Evolutionary conservation across 2,329 filamentous ascomycete species (phyloP).

Genomic region (Sarocladium strictum): DNA sequence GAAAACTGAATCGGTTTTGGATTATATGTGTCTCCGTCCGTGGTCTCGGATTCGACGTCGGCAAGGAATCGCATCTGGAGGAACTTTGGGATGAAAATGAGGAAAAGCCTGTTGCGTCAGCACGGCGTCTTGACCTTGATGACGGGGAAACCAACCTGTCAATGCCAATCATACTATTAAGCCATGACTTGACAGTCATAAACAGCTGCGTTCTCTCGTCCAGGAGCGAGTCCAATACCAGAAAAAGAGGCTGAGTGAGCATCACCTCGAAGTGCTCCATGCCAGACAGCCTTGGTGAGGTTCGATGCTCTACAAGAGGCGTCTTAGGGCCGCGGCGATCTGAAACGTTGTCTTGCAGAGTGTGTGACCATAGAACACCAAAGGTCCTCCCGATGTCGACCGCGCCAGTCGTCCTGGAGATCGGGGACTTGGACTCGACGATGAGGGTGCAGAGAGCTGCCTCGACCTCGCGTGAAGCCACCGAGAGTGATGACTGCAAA

Average conservation of each 20-base stretch:
- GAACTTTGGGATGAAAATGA: constrained; percentile 54
- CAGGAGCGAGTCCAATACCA: constrained; percentile 71
- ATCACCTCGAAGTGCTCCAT: constrained; percentile 64
- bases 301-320: constrained; percentile 27
- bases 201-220: constrained; percentile 69
- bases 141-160: constrained; percentile 45
- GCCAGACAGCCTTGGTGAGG: constrained; percentile 41
- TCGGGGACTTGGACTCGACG: constrained; percentile 31
- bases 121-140: background rate
- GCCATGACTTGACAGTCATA: constrained; percentile 74
- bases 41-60: constrained; percentile 11
- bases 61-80: constrained; percentile 47
- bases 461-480: constrained; percentile 68
- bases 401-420: constrained; percentile 22
- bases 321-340: constrained; percentile 46
- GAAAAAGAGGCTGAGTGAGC: constrained; percentile 72
- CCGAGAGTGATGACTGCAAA: constrained; percentile 66
- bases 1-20: constrained; percentile 25
- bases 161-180: constrained; percentile 60
- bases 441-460: constrained; percentile 69
- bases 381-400: constrained; percentile 65
- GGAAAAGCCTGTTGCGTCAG: constrained; percentile 45
- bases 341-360: constrained; percentile 51
- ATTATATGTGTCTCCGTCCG: constrained; percentile 13
- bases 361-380: constrained; percentile 77